These are phyloP conservation scores for Anthostomella pinea DNA, from an alignment of 2,329 filamentous ascomycete species.

Conservation along the genomic window DNA sequence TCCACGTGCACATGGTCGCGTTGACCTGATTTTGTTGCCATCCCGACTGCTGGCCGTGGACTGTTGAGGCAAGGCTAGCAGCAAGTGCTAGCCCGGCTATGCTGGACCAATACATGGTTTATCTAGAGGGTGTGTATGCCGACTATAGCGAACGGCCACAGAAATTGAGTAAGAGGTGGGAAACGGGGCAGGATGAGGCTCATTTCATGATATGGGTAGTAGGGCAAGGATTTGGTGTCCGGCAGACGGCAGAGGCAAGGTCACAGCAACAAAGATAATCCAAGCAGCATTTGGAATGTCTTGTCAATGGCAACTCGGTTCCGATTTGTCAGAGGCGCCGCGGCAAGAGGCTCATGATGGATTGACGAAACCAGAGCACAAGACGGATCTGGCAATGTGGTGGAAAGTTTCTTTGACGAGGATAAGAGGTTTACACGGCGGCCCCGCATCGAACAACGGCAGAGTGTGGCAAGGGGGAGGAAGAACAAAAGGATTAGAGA, in stretches of 20 bases:
- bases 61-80: constrained; percentile 29
- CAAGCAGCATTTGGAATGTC: constrained; percentile 15
- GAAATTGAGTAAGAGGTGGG: constrained; percentile 8
- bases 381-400: constrained; percentile 16
- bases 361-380: constrained; percentile 19
- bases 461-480: constrained; percentile 13
- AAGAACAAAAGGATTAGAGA: constrained; percentile 19
- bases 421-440: constrained; percentile 16
- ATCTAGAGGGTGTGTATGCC: constrained; percentile 9
- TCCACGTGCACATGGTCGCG: constrained; percentile 59
- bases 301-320: constrained; percentile 11
- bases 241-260: constrained; percentile 13
- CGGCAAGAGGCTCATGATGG: constrained; percentile 8
- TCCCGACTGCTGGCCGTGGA: constrained; percentile 41
- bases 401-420: constrained; percentile 19
- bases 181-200: constrained; percentile 16
- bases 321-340: constrained; percentile 13
- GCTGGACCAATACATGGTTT: constrained; percentile 29
- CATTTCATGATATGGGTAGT: constrained; percentile 21
- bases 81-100: constrained; percentile 27
- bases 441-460: constrained; percentile 19
- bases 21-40: constrained; percentile 54
- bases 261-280: constrained; percentile 19
- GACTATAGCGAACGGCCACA: constrained; percentile 10
- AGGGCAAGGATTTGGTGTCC: constrained; percentile 8